Conservation (phyloP, 768 basidiomycete species). For the Lactifluus echinatus region DNA sequence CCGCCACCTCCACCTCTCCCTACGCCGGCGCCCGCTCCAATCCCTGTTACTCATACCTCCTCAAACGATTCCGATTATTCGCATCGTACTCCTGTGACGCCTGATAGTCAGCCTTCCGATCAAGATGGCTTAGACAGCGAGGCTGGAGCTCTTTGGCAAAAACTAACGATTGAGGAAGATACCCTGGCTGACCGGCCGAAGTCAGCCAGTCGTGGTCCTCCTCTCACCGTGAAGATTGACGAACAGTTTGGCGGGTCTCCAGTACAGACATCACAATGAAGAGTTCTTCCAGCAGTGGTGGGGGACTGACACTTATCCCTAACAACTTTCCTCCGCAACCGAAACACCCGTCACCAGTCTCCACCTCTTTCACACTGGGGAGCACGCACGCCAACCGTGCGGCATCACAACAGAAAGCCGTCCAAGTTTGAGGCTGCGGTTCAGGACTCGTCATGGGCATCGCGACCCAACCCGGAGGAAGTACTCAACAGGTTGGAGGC, state of each 20-base stretch:
- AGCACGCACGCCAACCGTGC: conserved; percentile 22
- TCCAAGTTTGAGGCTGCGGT: conserved; percentile 46
- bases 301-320: conserved; percentile 31
- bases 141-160: conserved; percentile 40
- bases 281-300: conserved; percentile 21
- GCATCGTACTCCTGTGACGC: conserved; percentile 11
- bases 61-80: conserved; percentile 1
- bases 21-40: neutral
- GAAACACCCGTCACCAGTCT: conserved; percentile 23
- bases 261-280: conserved; percentile 23
- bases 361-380: conserved; percentile 18
- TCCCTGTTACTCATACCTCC: conserved; percentile 3
- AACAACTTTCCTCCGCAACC: conserved; percentile 23
- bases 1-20: conserved; percentile 19
- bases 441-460: conserved; percentile 74
- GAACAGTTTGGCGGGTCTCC: conserved; percentile 22
- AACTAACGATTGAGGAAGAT: conserved; percentile 27
- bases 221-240: conserved; percentile 20
- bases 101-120: conserved; percentile 16
- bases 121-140: conserved; percentile 46
- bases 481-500: conserved; percentile 88
- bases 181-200: conserved; percentile 3
- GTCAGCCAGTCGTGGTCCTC: conserved; percentile 17
- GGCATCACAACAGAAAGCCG: conserved; percentile 18
- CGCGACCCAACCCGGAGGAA: conserved; percentile 85